Percentiles rank a stretch among this genome's conserved stretches.
Conservation (phyloP, 177 flowering plant species). For the Telopea speciosissima region DNA sequence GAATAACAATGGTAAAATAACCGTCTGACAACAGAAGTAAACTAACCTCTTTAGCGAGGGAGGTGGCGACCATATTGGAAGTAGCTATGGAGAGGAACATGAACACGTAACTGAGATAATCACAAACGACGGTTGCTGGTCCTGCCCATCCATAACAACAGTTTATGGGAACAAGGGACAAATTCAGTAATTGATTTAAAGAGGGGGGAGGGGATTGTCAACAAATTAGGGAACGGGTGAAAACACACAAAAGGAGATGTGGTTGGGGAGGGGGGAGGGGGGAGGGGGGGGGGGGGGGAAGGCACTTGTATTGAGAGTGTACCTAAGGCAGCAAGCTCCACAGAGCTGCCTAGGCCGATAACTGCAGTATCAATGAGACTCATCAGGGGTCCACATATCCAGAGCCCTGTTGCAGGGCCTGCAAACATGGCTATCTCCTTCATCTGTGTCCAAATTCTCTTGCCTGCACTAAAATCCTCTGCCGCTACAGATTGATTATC, state of each 20-base stretch:
- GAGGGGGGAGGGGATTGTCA: too few species aligned
- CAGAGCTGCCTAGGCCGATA: conserved; percentile 90
- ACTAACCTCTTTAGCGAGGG: conserved; percentile 75
- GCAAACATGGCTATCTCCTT: conserved; percentile 75
- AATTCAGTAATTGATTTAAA: conserved; percentile 5
- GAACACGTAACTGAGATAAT: conserved; percentile 62
- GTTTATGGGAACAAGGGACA: neutral
- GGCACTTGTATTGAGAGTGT: neutral
- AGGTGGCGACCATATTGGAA: conserved; percentile 90
- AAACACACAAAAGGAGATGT: too few species aligned
- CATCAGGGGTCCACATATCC: conserved; percentile 90
- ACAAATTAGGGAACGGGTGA: too few species aligned
- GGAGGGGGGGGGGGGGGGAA: too few species aligned
- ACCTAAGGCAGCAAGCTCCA: conserved; percentile 98
- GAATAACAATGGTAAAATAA: neutral
- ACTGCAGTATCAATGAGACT: conserved; percentile 95
- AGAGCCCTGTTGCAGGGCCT: conserved; percentile 83
- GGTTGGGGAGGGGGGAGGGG: too few species aligned
- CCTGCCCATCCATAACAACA: conserved; percentile 41
- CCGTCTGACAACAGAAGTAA: neutral
- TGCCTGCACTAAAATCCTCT: conserved; percentile 14
- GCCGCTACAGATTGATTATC: neutral
- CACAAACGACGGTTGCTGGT: conserved; percentile 88
- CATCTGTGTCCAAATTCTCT: conserved; percentile 62
- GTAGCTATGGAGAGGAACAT: conserved; percentile 97